phyloP scores from a whole-genome alignment of 1,284 basidiomycete genomes.

The Irpex rosettiformis region DNA sequence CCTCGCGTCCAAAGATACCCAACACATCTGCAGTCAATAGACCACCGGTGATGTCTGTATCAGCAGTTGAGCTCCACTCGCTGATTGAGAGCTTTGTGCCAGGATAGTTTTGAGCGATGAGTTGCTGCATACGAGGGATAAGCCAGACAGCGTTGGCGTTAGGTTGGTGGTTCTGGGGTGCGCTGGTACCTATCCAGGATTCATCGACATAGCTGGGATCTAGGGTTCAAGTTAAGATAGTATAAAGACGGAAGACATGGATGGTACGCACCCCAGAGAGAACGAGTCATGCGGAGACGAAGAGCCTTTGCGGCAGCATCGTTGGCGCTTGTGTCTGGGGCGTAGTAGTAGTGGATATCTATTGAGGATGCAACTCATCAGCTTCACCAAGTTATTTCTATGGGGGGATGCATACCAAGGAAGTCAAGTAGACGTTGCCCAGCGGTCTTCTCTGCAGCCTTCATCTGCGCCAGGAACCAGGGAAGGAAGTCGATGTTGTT shows the following conservation, averaged over 20 bases:
- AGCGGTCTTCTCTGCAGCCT: slow-evolving; percentile 28
- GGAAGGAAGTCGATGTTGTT: slow-evolving; percentile 47
- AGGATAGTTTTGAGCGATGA: slow-evolving; percentile 45
- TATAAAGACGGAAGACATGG: background rate
- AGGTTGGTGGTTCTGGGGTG: slow-evolving; percentile 43
- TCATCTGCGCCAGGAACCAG: slow-evolving; percentile 50
- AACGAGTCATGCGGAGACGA: slow-evolving; percentile 43
- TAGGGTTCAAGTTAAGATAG: background rate
- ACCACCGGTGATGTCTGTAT: slow-evolving; percentile 47
- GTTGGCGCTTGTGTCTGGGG: slow-evolving; percentile 46
- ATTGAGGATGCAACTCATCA: background rate
- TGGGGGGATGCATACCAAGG: slow-evolving; percentile 26
- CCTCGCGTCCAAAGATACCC: slow-evolving; percentile 44
- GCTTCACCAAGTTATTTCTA: background rate
- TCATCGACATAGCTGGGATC: slow-evolving; percentile 40
- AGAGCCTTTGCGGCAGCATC: slow-evolving; percentile 46
- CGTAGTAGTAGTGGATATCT: slow-evolving; percentile 50
- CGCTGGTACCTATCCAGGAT: slow-evolving; percentile 41
- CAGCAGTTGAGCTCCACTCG: slow-evolving; percentile 41
- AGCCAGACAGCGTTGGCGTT: slow-evolving; percentile 39
- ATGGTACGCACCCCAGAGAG: slow-evolving; percentile 30
- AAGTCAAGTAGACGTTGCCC: slow-evolving; percentile 44
- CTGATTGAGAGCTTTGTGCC: slow-evolving; percentile 49
- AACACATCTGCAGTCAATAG: slow-evolving; percentile 44
- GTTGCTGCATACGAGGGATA: slow-evolving; percentile 43